Conservation (phyloP, 768 basidiomycete genomes). For the Clitopilus hobsonii region DNA sequence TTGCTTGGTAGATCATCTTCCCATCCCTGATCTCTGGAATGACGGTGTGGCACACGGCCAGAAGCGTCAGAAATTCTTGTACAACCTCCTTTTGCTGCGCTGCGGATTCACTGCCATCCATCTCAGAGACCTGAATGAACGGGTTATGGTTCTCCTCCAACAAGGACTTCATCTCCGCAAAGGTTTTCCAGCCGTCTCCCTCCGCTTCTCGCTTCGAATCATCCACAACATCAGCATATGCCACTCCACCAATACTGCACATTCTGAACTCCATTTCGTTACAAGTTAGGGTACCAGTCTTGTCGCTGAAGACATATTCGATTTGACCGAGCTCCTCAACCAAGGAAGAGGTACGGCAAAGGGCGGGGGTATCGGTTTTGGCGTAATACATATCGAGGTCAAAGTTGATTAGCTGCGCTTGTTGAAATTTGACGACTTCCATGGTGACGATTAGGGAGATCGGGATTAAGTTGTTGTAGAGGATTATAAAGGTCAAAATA, state of each 20-base stretch:
- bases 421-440: slow-evolving; percentile 99
- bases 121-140: slow-evolving; percentile 46
- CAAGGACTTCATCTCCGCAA: slow-evolving; percentile 61
- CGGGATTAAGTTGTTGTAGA: slow-evolving; percentile 98
- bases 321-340: slow-evolving; percentile 99
- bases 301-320: slow-evolving; percentile 93
- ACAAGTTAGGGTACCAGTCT: slow-evolving; percentile 91
- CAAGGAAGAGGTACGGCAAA: slow-evolving; percentile 96
- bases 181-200: slow-evolving; percentile 65
- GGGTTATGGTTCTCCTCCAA: slow-evolving; percentile 54
- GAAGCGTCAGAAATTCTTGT: slow-evolving; percentile 71
- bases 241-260: slow-evolving; percentile 83
- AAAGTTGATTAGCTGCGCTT: slow-evolving; percentile 94
- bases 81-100: slow-evolving; percentile 49
- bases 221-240: slow-evolving; percentile 89
- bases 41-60: slow-evolving; percentile 97
- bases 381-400: slow-evolving; percentile 99
- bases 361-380: slow-evolving; percentile 90
- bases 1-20: slow-evolving; percentile 93
- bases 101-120: slow-evolving; percentile 19
- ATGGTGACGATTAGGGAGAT: slow-evolving; percentile 99
- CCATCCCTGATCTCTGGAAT: slow-evolving; percentile 89
- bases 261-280: slow-evolving; percentile 98
- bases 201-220: slow-evolving; percentile 70
- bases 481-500: slow-evolving; percentile 95